These are phyloP conservation scores for Neofusicoccum umdonicola DNA, from an alignment of 2,329 filamentous ascomycete genomes.

Conservation along the genomic window DNA sequence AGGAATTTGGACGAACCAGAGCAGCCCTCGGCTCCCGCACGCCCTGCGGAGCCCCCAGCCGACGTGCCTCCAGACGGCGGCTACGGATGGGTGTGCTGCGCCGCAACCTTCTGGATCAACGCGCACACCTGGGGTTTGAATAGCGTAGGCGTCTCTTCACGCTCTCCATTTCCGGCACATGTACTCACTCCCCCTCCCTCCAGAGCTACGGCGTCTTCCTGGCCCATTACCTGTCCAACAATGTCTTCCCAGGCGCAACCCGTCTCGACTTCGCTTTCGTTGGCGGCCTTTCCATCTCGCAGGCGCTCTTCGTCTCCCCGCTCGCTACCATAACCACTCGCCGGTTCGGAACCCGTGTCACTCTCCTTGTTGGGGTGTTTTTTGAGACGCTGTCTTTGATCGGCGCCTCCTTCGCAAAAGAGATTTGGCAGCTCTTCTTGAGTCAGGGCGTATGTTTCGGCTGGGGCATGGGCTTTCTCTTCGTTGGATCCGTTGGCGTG, in stretches of 20 bases:
- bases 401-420: constrained; percentile 64
- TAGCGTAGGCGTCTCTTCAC: constrained; percentile 24
- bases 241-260: constrained; percentile 62
- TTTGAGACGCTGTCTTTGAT: constrained; percentile 66
- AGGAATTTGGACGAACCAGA: background rate
- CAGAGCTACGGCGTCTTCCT: constrained; percentile 71
- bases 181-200: background rate
- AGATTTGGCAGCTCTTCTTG: constrained; percentile 75
- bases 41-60: background rate
- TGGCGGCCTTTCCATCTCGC: constrained; percentile 67
- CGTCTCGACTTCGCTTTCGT: constrained; percentile 72
- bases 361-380: constrained; percentile 62
- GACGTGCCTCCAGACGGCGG: constrained; percentile 56
- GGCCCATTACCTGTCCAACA: constrained; percentile 67
- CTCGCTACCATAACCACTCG: constrained; percentile 62
- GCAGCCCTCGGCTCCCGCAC: background rate
- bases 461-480: constrained; percentile 74
- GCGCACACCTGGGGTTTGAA: constrained; percentile 51
- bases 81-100: constrained; percentile 59
- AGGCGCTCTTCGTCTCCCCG: constrained; percentile 66
- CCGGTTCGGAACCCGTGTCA: constrained; percentile 60
- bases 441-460: constrained; percentile 75
- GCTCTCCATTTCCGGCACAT: background rate
- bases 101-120: constrained; percentile 44
- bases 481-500: constrained; percentile 66